A percentile compares a stretch with the other conserved stretches of the same genome.
phyloP scores from a whole-genome alignment of 352 stramenopile species.

The Phytopythium chamaehyphon region DNA sequence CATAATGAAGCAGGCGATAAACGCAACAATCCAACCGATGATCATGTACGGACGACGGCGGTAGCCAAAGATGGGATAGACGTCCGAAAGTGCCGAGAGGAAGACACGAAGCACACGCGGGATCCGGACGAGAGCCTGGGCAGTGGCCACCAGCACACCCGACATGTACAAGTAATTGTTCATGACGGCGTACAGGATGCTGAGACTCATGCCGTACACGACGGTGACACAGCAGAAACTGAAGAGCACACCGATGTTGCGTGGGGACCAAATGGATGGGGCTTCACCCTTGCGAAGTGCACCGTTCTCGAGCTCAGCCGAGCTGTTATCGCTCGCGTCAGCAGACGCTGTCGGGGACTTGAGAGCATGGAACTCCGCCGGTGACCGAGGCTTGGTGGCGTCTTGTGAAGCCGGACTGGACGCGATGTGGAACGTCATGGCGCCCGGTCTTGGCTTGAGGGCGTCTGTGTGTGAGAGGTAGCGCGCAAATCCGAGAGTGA shows the following conservation, averaged over 20 bases:
- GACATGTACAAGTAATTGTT: slow-evolving; percentile 22
- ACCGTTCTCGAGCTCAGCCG: slow-evolving; percentile 14
- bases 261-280: slow-evolving; percentile 17
- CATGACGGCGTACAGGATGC: slow-evolving; percentile 18
- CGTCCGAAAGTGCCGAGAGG: slow-evolving; percentile 29
- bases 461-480: not conserved
- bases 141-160: slow-evolving; percentile 11
- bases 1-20: slow-evolving; percentile 20
- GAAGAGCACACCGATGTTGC: slow-evolving; percentile 28
- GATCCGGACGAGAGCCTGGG: slow-evolving; percentile 23
- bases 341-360: slow-evolving; percentile 9
- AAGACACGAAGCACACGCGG: slow-evolving; percentile 39
- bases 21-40: slow-evolving; percentile 21
- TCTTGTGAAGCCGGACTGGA: slow-evolving; percentile 1
- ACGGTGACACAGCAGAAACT: slow-evolving; percentile 27
- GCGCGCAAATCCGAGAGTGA: slow-evolving; percentile 4
- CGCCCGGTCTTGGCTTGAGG: not conserved
- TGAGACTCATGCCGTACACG: slow-evolving; percentile 11
- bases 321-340: slow-evolving; percentile 3
- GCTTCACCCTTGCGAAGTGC: slow-evolving; percentile 13
- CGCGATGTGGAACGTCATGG: slow-evolving; percentile 14
- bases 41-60: slow-evolving; percentile 35
- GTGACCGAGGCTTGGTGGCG: slow-evolving; percentile 8
- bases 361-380: slow-evolving; percentile 11
- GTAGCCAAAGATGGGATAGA: slow-evolving; percentile 26